Evolutionary conservation across 768 basidiomycete species (phyloP).

Genomic region (Kondoa subrosea): DNA sequence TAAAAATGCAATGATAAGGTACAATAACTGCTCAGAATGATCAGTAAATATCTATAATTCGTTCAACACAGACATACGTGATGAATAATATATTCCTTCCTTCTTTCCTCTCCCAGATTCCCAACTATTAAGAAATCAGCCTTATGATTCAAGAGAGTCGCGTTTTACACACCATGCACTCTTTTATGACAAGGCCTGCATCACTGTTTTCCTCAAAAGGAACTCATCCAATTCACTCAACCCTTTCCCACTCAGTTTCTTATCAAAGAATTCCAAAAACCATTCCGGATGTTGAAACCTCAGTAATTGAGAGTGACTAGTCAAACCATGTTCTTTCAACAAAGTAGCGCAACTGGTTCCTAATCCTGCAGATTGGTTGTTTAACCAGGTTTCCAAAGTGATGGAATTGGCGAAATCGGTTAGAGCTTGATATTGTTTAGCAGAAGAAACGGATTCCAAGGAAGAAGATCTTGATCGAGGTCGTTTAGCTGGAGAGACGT

Average conservation of each 20-base stretch:
- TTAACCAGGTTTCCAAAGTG: conserved; percentile 1
- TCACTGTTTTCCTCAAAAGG: not conserved
- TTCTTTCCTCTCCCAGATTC: no score
- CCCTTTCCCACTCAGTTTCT: not conserved
- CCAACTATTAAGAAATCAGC: not conserved
- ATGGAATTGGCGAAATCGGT: not conserved
- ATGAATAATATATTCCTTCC: no score
- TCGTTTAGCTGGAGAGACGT: not conserved
- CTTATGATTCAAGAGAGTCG: not conserved
- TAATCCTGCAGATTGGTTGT: conserved; percentile 6
- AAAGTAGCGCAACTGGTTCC: not conserved
- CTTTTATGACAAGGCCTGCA: not conserved
- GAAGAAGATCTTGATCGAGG: not conserved
- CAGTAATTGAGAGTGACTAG: conserved; percentile 1
- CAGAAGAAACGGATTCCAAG: not conserved
- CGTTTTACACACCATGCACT: not conserved
- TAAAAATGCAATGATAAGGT: no score
- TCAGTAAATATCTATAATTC: no score
- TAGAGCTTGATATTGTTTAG: not conserved
- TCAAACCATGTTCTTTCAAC: not conserved
- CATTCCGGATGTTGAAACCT: not conserved
- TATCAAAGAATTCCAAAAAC: conserved; percentile 3
- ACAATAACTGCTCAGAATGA: no score
- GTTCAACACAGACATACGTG: no score
- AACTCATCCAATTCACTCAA: not conserved